phyloP scores from a whole-genome alignment of 2,329 filamentous ascomycete species.

The Colletotrichum sansevieriae region DNA sequence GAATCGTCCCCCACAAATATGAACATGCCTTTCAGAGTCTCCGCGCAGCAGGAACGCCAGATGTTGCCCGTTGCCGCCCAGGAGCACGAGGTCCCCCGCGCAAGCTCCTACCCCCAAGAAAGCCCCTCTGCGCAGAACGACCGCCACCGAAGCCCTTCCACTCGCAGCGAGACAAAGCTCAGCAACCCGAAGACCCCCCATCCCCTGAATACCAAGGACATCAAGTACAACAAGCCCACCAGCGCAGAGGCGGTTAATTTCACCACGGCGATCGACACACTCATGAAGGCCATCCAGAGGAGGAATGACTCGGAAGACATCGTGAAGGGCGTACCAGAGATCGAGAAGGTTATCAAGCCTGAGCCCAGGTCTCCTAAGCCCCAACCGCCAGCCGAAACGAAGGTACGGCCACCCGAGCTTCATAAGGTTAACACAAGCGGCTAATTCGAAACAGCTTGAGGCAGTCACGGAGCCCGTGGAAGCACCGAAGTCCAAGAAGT shows the following conservation, averaged over 20 bases:
- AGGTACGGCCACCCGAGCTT: slow-evolving; percentile 1
- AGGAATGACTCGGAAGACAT: slow-evolving; percentile 62
- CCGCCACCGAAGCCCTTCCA: slow-evolving; percentile 36
- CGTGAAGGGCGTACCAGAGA: slow-evolving; percentile 43
- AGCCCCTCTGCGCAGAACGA: slow-evolving; percentile 25
- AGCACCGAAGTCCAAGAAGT: slow-evolving; percentile 64
- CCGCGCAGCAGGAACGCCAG: slow-evolving; percentile 47
- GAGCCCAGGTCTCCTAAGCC: slow-evolving; percentile 30
- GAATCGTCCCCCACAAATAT: slow-evolving; percentile 51
- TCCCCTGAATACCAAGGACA: slow-evolving; percentile 53
- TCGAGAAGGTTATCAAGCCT: slow-evolving; percentile 33
- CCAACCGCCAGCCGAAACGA: background rate
- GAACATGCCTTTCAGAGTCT: slow-evolving; percentile 50
- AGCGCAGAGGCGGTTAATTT: slow-evolving; percentile 71
- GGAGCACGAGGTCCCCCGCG: slow-evolving; percentile 32
- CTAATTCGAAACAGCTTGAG: background rate
- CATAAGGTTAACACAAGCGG: background rate
- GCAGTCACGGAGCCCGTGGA: slow-evolving; percentile 13
- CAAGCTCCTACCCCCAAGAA: slow-evolving; percentile 38
- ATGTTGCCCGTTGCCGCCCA: slow-evolving; percentile 27
- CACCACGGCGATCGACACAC: slow-evolving; percentile 84
- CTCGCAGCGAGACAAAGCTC: slow-evolving; percentile 33
- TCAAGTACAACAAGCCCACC: slow-evolving; percentile 61
- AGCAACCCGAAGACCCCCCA: slow-evolving; percentile 39
- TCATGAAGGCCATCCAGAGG: slow-evolving; percentile 90